phyloP scores from a whole-genome alignment of 2,329 filamentous ascomycete genomes.

The Paraphaeosphaeria minitans region DNA sequence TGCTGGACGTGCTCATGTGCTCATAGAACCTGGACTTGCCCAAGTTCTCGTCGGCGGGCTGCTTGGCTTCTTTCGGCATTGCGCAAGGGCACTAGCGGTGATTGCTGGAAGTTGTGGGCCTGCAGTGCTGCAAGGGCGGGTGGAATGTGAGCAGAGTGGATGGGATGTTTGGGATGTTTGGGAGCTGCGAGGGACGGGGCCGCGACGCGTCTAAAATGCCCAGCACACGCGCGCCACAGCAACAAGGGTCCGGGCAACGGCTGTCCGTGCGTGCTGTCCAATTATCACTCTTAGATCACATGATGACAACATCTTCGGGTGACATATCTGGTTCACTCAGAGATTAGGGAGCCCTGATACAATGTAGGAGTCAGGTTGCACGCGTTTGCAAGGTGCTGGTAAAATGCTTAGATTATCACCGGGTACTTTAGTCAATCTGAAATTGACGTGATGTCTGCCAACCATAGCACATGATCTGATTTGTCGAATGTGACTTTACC shows the following conservation, averaged over 20 bases:
- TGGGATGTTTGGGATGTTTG: background rate
- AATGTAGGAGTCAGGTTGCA: no score
- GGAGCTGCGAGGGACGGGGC: background rate
- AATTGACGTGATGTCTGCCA: no score
- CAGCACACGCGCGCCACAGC: background rate
- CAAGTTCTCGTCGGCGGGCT: slow-evolving; percentile 1
- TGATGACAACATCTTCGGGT: no score
- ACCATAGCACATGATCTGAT: background rate
- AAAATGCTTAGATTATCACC: no score
- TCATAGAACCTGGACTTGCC: slow-evolving; percentile 64
- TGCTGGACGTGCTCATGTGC: slow-evolving; percentile 53
- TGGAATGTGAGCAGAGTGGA: background rate
- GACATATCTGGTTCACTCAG: no score
- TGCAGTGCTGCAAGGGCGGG: slow-evolving; percentile 4
- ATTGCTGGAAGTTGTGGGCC: background rate
- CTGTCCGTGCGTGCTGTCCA: no score
- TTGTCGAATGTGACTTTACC: background rate
- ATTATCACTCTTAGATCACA: no score
- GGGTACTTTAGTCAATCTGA: no score
- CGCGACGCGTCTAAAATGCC: background rate
- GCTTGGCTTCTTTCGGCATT: slow-evolving; percentile 10
- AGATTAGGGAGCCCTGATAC: no score
- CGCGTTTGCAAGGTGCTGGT: no score
- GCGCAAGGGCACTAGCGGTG: background rate
- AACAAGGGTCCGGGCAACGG: no score